Evolutionary conservation across 495 filamentous ascomycete genomes (phyloP).

Genomic region (Sporormia fimetaria): DNA sequence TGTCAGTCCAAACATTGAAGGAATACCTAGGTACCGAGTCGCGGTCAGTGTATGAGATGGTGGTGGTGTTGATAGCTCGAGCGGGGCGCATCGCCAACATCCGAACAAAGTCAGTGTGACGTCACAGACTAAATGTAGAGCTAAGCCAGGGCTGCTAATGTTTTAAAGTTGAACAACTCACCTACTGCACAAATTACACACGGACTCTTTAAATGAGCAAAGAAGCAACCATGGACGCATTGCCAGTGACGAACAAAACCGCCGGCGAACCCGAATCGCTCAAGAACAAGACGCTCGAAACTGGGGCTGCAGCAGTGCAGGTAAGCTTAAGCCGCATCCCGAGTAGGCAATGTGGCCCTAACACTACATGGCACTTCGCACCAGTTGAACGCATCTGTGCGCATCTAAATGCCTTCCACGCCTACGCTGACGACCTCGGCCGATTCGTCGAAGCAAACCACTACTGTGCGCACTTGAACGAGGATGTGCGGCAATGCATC

Average conservation of each 20-base stretch:
- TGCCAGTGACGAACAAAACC: constrained; percentile 30
- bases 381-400: constrained; percentile 72
- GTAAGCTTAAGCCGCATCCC: constrained; percentile 20
- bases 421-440: constrained; percentile 57
- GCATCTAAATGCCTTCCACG: constrained; percentile 77
- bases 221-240: constrained; percentile 21
- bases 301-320: constrained; percentile 50
- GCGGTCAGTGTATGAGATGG: background rate
- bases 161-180: constrained; percentile 2
- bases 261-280: constrained; percentile 42
- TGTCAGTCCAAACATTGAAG: no score
- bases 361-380: constrained; percentile 45
- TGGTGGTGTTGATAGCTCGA: constrained; percentile 5
- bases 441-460: constrained; percentile 70
- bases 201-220: background rate
- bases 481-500: constrained; percentile 61
- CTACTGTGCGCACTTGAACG: constrained; percentile 71
- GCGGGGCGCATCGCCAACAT: no score
- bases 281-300: constrained; percentile 53
- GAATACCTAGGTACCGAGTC: no score
- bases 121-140: no score
- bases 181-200: background rate
- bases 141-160: no score
- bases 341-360: background rate
- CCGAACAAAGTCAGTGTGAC: no score